These are phyloP conservation scores for Vanderwaltozyma yarrowii DNA, from an alignment of 805 yeast species.

Conservation along the genomic window DNA sequence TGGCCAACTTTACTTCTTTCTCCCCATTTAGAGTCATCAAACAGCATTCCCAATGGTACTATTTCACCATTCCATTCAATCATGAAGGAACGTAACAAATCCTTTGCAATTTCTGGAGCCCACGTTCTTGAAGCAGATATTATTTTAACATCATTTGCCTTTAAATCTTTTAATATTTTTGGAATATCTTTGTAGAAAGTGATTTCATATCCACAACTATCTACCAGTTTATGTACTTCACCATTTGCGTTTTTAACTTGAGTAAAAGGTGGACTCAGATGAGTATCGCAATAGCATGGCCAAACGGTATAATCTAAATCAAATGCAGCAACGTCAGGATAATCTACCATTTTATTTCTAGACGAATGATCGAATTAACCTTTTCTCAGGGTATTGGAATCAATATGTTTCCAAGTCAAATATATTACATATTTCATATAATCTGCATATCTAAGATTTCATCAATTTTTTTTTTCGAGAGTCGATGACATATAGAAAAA, in stretches of 20 bases:
- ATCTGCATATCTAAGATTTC: too few relatives aligned
- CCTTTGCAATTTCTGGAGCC: slow-evolving; percentile 67
- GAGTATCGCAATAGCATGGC: slow-evolving; percentile 32
- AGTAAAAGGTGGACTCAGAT: slow-evolving; percentile 26
- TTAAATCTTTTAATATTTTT: slow-evolving; percentile 45
- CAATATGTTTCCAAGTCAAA: too few relatives aligned
- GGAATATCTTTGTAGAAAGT: slow-evolving; percentile 61
- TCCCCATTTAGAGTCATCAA: slow-evolving; percentile 62
- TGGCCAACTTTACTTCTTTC: slow-evolving; percentile 48
- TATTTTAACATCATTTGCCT: slow-evolving; percentile 37
- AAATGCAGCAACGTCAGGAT: slow-evolving; percentile 29
- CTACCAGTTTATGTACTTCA: slow-evolving; percentile 23
- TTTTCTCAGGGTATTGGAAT: too few relatives aligned
- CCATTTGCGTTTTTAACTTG: slow-evolving; percentile 19
- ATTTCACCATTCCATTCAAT: slow-evolving; percentile 35
- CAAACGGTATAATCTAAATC: slow-evolving; percentile 31
- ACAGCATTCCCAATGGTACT: slow-evolving; percentile 26
- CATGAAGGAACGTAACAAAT: slow-evolving; percentile 43
- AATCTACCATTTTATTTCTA: slow-evolving; percentile 6
- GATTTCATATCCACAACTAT: slow-evolving; percentile 40
- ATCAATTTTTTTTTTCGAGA: too few relatives aligned
- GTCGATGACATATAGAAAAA: too few relatives aligned
- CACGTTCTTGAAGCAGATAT: slow-evolving; percentile 74
- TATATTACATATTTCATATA: too few relatives aligned
- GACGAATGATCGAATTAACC: background rate